Base-by-base conservation (phyloP, 805 yeast genomes). In the Candida nemodendra region DNA sequence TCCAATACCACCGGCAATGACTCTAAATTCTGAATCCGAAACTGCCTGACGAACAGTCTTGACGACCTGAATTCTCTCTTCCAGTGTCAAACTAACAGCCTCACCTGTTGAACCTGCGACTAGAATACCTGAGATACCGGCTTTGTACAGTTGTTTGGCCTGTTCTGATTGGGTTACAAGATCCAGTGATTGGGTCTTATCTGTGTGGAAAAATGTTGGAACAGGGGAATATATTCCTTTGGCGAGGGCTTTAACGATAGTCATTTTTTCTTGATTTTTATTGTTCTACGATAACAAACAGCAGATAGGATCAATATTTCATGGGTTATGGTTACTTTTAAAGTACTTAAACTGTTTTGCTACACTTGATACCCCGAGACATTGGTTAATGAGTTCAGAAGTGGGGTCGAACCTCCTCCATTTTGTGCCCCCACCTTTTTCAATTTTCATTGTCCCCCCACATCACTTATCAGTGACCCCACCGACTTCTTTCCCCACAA, bases 91-190 rank as follows among this genome's bases (percentile, higher is more conserved):
- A 45, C 72, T 76, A 25, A 72, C 70, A 38, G 71, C 68, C 51
- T 75, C 80, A 25, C 80, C 81, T n/a, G 78, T 75, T 14, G 78
- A 72, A 4, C 80, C 80, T 42, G 71, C 61, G 9, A 73, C 54
- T 14, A 73, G 69, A 4, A 71, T 54, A 12, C 81, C 81, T 28
- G 54, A 43, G 36, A 74, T 66, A 8, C 79, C 79, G 36, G 60
- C 61, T 11, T 64, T 48, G 26, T 69, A 57, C 33, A 75, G 59
- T 52, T 53, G 62, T 34, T 65, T 59, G 24, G 78, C 69, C 46
- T 75, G 79, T 33, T 58, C 50, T 31, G 62, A 54, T 53, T 74
- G 78, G 19, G 78, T 50, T 4, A 63, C 73, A 27, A 57, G 48
- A 50, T 74, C 78, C 17, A 74, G 36, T 8, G 45, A 36, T 32